Evolutionary conservation across 2,329 filamentous ascomycete genomes (phyloP).

Genomic region (Colletotrichum horii): DNA sequence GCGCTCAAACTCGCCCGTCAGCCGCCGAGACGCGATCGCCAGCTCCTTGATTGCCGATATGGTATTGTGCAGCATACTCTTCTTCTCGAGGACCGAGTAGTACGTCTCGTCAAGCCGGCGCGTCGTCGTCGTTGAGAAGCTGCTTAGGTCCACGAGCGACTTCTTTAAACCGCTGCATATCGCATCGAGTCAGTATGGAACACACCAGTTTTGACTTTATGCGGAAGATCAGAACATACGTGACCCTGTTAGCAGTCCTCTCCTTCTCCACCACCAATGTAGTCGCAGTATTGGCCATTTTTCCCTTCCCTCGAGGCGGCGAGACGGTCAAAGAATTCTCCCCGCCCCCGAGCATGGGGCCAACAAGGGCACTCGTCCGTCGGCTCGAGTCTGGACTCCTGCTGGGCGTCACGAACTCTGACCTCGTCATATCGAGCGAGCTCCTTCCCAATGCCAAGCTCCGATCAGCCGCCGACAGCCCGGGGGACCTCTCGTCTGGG

Average conservation of each 20-base stretch:
- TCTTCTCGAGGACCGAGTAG: constrained; percentile 74
- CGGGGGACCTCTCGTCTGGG: constrained; percentile 30
- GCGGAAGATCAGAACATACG: constrained; percentile 35
- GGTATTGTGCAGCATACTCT: constrained; percentile 67
- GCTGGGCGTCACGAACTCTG: constrained; percentile 49
- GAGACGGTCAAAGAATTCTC: neutral
- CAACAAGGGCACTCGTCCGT: constrained; percentile 42
- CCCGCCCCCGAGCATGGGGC: constrained; percentile 25
- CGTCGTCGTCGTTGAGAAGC: constrained; percentile 67
- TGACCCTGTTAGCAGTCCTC: constrained; percentile 41
- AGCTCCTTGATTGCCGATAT: constrained; percentile 70
- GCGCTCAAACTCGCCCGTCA: constrained; percentile 62
- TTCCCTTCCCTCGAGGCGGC: constrained; percentile 18
- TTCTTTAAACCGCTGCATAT: constrained; percentile 53
- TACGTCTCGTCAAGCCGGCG: constrained; percentile 76
- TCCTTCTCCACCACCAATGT: constrained; percentile 46
- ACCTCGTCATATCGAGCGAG: constrained; percentile 51
- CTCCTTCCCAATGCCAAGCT: constrained; percentile 28
- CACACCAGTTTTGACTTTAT: neutral
- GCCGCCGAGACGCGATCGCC: constrained; percentile 62
- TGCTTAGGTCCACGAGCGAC: constrained; percentile 58
- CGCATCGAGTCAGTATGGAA: neutral
- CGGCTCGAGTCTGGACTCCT: constrained; percentile 49
- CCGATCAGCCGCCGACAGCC: constrained; percentile 24
- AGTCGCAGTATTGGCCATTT: constrained; percentile 38